Evolutionary conservation across 306 rosid genomes (phyloP), one percentile per base, ranked within the genome.

Genomic region (Dicorynia guianensis): DNA sequence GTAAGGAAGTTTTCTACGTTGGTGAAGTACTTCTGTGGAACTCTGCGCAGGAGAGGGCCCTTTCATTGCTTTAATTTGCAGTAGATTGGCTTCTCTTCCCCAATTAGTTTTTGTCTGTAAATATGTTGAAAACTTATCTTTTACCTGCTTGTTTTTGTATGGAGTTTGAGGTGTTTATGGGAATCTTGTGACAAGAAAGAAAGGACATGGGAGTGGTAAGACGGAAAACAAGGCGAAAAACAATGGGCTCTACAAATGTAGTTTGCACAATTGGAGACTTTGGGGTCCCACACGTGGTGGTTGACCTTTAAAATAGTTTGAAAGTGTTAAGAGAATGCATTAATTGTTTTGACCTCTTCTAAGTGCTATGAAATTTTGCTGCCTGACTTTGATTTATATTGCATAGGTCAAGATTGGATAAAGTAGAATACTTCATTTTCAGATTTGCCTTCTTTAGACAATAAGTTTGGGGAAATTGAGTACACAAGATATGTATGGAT

Each of bases 21-120:
- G 92, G 71, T 84, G 83, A 65, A 87, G 96, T 63, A 48, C 81
- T 46, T 82, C 87, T 1, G 89, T 75, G 1, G 89, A 67, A 63
- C 87, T 84, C 61, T 10, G 67, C 5, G 19, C 79, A 0, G 85
- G 5, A 0, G 82, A 34, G 7, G 79, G 55, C 30, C 71, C 73
- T 74, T 81, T 83, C 82, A 63, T 46, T 63, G 56, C 46, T 38
- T 73, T 65, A 3, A 65, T 50, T 35, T 19, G n/a, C 74, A 44
- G 4, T 50, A 0, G 14, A 11, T 56, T 30, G 1, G 18, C 36
- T 7, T 48, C 17, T 18, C 35, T 42, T 55, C 42, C 11, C 7
- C n/a, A 7, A 25, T 52, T 10, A 2, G 50, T 11, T 13, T 53
- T 5, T 8, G 0, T 53, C 4, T 40, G 61, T 8, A 40, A 55